A percentile compares a stretch with the other conserved stretches of the same genome.
These are phyloP conservation scores for Tolypocladium ophioglossoides DNA, from an alignment of 2,329 filamentous ascomycete genomes.

Conservation along the genomic window DNA sequence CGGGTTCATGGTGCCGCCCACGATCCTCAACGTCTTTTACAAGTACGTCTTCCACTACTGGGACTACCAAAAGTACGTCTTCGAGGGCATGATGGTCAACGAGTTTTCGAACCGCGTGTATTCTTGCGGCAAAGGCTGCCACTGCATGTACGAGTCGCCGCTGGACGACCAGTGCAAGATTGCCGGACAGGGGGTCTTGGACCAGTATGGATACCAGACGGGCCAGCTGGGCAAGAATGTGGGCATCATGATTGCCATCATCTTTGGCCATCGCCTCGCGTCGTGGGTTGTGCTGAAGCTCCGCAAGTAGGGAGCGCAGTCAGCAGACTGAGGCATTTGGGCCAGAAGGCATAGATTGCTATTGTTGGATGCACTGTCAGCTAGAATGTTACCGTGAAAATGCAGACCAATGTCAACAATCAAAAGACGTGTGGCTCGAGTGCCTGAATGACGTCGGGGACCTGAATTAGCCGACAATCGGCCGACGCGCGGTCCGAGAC, in stretches of 20 bases:
- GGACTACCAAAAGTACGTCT: constrained; percentile 79
- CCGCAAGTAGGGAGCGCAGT: constrained; percentile 4
- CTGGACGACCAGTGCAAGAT: constrained; percentile 50
- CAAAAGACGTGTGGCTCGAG: no score
- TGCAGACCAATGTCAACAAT: no score
- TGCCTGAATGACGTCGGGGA: not conserved
- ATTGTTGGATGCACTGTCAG: no score
- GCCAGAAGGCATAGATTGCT: no score
- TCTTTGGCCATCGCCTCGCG: constrained; percentile 44
- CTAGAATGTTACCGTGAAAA: no score
- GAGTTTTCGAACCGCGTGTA: constrained; percentile 62
- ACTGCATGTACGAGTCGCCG: constrained; percentile 61
- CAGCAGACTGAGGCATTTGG: no score
- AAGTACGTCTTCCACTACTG: constrained; percentile 83
- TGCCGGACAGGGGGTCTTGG: constrained; percentile 57
- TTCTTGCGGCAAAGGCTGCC: constrained; percentile 32
- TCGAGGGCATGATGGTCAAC: constrained; percentile 89
- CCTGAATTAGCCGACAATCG: not conserved
- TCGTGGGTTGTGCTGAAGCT: constrained; percentile 50
- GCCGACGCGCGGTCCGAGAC: not conserved
- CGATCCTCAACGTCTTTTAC: constrained; percentile 71
- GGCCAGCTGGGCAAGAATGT: constrained; percentile 65
- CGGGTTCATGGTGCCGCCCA: constrained; percentile 68
- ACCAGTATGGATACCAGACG: constrained; percentile 57
- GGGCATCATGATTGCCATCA: constrained; percentile 69